Evolutionary conservation across 108 stramenopile genomes (phyloP).

Genomic region (Craspedostauros australis): DNA sequence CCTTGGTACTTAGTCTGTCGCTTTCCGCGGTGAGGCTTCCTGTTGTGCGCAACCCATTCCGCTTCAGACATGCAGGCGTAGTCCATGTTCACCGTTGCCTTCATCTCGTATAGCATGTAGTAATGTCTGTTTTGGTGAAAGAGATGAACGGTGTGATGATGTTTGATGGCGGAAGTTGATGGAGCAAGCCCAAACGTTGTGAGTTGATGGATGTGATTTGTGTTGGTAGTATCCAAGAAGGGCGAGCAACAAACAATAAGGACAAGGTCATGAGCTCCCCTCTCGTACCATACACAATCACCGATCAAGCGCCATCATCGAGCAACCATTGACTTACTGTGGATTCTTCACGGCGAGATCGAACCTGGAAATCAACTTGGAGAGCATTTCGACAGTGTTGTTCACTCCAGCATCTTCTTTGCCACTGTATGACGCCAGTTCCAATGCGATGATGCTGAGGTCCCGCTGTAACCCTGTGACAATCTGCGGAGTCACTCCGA

Average conservation of each 20-base stretch:
- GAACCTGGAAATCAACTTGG: constrained; percentile 31
- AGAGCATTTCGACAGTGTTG: constrained; percentile 22
- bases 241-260: background rate
- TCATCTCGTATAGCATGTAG: constrained; percentile 34
- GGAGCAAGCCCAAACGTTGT: background rate
- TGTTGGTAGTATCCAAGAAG: background rate
- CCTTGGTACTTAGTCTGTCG: background rate
- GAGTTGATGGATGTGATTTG: background rate
- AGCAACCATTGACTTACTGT: no score
- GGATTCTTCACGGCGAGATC: constrained; percentile 23
- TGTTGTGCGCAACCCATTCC: no score
- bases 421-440: background rate
- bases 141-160: background rate
- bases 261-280: background rate
- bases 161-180: constrained; percentile 3
- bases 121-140: no score
- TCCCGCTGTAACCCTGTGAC: background rate
- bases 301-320: no score
- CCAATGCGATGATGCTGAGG: background rate
- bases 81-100: constrained; percentile 56
- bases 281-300: no score
- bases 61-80: constrained; percentile 37
- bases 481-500: constrained; percentile 16
- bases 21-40: no score
- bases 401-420: background rate